Percentiles rank a stretch among this genome's conserved stretches.
Evolutionary conservation across 2,329 filamentous ascomycete genomes (phyloP).

Genomic region (Colletotrichum australisinense): DNA sequence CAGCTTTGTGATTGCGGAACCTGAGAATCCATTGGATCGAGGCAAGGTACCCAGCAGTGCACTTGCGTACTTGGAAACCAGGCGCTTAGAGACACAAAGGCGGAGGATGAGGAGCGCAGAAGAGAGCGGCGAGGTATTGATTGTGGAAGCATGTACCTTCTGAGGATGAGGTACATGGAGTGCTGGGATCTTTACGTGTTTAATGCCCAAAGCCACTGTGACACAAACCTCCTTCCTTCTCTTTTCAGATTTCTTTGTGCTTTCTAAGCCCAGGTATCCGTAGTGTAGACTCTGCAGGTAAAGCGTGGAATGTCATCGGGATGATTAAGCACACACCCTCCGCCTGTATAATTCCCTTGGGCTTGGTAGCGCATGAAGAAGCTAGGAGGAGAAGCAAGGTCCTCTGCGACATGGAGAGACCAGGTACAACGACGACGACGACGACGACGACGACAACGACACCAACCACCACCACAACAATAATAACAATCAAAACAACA

Average conservation of each 20-base stretch:
- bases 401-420: background rate
- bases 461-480: background rate
- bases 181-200: background rate
- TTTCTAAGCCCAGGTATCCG: background rate
- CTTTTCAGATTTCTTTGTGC: background rate
- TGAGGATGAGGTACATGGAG: background rate
- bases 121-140: background rate
- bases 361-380: background rate
- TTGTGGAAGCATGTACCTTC: background rate
- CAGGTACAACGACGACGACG: background rate
- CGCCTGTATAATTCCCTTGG: background rate
- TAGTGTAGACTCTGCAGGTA: background rate
- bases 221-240: background rate
- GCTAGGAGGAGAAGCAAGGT: background rate
- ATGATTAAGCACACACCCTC: background rate
- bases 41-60: background rate
- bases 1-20: background rate
- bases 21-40: background rate
- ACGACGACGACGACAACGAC: background rate
- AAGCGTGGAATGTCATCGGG: background rate
- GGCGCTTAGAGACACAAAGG: background rate
- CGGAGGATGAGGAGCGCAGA: background rate
- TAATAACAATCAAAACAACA: background rate
- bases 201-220: constrained; percentile 2
- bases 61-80: background rate